These are phyloP conservation scores for Oidiodendron maius DNA, from an alignment of 495 filamentous ascomycete genomes.

Conservation along the genomic window DNA sequence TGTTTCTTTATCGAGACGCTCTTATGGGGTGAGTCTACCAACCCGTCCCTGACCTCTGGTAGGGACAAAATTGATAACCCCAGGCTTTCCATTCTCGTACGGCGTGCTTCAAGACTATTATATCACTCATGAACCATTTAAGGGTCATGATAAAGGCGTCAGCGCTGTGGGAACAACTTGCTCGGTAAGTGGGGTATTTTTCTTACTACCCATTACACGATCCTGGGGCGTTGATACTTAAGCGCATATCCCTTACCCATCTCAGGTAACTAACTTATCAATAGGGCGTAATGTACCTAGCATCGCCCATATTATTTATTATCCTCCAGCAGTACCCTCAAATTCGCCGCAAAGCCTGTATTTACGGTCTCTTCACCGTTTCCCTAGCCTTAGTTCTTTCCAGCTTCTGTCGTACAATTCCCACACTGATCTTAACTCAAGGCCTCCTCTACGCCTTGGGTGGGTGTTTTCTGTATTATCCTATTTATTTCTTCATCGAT, in stretches of 20 bases:
- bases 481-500: constrained; percentile 29
- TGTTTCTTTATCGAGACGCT: constrained; percentile 60
- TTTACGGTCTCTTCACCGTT: constrained; percentile 26
- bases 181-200: too few relatives aligned
- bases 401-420: constrained; percentile 37
- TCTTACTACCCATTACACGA: too few relatives aligned
- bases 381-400: constrained; percentile 34
- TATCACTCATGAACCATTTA: constrained; percentile 32
- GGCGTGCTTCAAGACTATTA: constrained; percentile 43
- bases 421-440: constrained; percentile 45
- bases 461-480: constrained; percentile 31
- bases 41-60: background rate
- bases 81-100: constrained; percentile 60
- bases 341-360: constrained; percentile 10
- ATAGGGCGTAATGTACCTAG: constrained; percentile 44
- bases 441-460: constrained; percentile 40
- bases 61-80: background rate
- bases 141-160: constrained; percentile 28
- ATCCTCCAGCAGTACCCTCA: constrained; percentile 23
- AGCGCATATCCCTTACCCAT: too few relatives aligned
- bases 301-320: constrained; percentile 30
- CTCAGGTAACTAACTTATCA: too few relatives aligned
- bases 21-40: constrained; percentile 49
- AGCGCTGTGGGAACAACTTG: constrained; percentile 26
- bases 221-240: too few relatives aligned